Evolutionary conservation across 208 protist species (phyloP).

Genomic region (Leishmania mexicana): DNA sequence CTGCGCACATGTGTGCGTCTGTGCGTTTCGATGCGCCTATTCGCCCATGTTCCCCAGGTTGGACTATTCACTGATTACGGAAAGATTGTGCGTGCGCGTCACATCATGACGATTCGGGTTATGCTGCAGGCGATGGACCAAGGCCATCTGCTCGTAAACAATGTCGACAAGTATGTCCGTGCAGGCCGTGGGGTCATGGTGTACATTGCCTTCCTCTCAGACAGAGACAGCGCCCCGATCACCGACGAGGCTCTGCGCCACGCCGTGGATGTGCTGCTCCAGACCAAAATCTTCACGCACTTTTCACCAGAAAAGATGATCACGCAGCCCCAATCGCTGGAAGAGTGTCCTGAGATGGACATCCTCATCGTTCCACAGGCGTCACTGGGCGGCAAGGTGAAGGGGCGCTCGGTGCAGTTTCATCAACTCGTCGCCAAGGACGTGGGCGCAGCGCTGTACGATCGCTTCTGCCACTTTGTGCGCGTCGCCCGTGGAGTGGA

Average conservation of each 20-base stretch:
- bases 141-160: constrained; percentile 75
- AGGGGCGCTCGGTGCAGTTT: constrained; percentile 83
- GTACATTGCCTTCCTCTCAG: constrained; percentile 76
- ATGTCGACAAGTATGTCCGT: constrained; percentile 61
- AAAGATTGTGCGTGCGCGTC: background rate
- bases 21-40: background rate
- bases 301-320: constrained; percentile 53
- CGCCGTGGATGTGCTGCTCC: constrained; percentile 55
- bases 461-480: constrained; percentile 64
- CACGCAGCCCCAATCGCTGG: constrained; percentile 48
- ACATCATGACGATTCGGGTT: constrained; percentile 64
- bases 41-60: background rate
- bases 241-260: constrained; percentile 51
- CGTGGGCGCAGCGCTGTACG: constrained; percentile 49
- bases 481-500: constrained; percentile 59
- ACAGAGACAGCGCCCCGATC: constrained; percentile 15
- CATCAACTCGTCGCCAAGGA: constrained; percentile 74
- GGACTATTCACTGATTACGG: background rate
- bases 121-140: constrained; percentile 79
- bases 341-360: constrained; percentile 56
- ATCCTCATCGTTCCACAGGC: constrained; percentile 88
- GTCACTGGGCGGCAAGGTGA: constrained; percentile 83
- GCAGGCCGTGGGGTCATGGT: constrained; percentile 67
- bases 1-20: background rate
- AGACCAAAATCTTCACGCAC: constrained; percentile 78